A percentile compares a stretch with the other conserved stretches of the same genome.
phyloP scores from a whole-genome alignment of 2,329 filamentous ascomycete genomes.

The Monilinia laxa region DNA sequence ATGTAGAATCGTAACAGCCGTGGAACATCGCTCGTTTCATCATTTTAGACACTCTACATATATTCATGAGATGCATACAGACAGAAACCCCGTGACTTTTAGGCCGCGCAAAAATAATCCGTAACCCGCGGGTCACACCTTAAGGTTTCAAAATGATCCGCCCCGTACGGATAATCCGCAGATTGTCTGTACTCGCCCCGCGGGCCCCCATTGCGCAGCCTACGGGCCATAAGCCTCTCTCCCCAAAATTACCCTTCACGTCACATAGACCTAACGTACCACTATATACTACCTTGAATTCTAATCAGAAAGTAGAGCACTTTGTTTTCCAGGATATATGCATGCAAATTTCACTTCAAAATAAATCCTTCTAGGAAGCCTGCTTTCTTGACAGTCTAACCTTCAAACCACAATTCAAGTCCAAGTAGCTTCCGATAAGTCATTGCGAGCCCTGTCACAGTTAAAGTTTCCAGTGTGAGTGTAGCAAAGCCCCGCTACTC shows the following conservation, averaged over 20 bases:
- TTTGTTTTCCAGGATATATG: too few relatives aligned
- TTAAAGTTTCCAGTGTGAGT: slow-evolving; percentile 6
- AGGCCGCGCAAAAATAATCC: too few relatives aligned
- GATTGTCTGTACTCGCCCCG: too few relatives aligned
- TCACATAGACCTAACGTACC: too few relatives aligned
- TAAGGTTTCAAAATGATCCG: too few relatives aligned
- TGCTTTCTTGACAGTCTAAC: neutral
- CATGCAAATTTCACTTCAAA: too few relatives aligned
- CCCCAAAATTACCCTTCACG: neutral
- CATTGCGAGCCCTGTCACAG: slow-evolving; percentile 15
- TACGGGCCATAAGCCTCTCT: slow-evolving; percentile 51
- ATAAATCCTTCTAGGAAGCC: neutral
- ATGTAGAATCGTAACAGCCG: slow-evolving; percentile 60
- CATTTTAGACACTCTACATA: slow-evolving; percentile 43
- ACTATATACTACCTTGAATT: too few relatives aligned
- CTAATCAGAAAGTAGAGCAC: too few relatives aligned
- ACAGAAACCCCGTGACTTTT: slow-evolving; percentile 36
- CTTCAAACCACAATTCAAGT: neutral
- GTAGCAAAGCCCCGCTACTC: slow-evolving; percentile 5
- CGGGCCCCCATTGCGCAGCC: too few relatives aligned
- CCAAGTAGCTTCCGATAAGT: slow-evolving; percentile 13
- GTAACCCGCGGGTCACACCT: too few relatives aligned
- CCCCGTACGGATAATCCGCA: too few relatives aligned
- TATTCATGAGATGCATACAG: slow-evolving; percentile 35
- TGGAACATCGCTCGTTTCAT: slow-evolving; percentile 54